These are phyloP conservation scores for Boletus sp. DNA, from an alignment of 768 basidiomycete genomes.

Conservation along the genomic window DNA sequence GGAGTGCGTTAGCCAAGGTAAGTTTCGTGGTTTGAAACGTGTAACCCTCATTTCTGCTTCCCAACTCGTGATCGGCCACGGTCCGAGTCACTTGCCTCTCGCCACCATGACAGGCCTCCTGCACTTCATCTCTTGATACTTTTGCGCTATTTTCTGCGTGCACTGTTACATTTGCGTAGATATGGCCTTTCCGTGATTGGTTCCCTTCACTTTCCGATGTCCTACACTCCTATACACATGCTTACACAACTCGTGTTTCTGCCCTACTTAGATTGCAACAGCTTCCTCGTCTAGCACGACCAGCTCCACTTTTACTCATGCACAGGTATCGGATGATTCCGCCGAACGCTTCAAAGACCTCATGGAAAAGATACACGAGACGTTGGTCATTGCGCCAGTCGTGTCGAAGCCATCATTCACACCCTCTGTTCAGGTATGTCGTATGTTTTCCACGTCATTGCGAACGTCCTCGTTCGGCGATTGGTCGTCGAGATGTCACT, in stretches of 20 bases:
- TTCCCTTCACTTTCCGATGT: background rate
- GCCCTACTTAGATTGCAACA: constrained; percentile 3
- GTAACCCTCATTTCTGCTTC: constrained; percentile 6
- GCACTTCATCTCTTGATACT: background rate
- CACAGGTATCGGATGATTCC: constrained; percentile 7
- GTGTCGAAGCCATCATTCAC: constrained; percentile 33
- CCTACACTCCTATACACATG: background rate
- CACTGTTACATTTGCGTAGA: constrained; percentile 1
- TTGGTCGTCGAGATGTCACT: background rate
- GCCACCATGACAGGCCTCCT: background rate
- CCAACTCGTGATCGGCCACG: background rate
- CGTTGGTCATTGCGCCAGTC: constrained; percentile 57
- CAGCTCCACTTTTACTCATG: constrained; percentile 10
- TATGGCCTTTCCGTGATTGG: constrained; percentile 13
- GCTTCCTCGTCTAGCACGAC: background rate
- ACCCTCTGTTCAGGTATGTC: constrained; percentile 15
- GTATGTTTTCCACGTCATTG: background rate
- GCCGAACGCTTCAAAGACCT: constrained; percentile 47
- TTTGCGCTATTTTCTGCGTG: background rate
- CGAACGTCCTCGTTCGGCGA: background rate
- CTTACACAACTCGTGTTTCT: constrained; percentile 14
- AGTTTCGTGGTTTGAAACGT: constrained; percentile 8
- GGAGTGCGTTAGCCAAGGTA: constrained; percentile 11
- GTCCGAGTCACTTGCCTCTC: background rate
- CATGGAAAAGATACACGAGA: constrained; percentile 63